Base-by-base conservation (phyloP, 192 early-diverging fungal genomes). In the Cladochytrium replicatum region DNA sequence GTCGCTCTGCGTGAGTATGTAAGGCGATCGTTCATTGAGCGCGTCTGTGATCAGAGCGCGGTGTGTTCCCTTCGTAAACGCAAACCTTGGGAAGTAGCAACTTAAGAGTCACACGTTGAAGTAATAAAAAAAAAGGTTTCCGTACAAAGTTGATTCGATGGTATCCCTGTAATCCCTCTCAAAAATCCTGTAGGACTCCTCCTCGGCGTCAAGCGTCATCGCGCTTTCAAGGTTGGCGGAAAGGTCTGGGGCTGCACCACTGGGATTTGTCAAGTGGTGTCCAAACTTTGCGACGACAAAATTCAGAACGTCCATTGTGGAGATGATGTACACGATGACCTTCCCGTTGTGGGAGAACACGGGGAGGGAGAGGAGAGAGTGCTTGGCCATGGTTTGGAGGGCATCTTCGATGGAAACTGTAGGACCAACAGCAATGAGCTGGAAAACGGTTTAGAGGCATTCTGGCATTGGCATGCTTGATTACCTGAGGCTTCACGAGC, bases 1-100 rank as follows among this genome's bases (percentile, higher is more conserved):
- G 38, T 84, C 82, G 4, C 74, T 68, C 51, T 84, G 82, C 2
- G 78, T 77, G 19, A 84, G 43, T 4, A 84, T 30, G 52, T 61
- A 80, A 21, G 65, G 63, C 1, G 37, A 41, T 2, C 52, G 29
- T 43, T 57, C 30, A 2, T 67, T 46, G 22, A 40, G 41, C 11
- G 59, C 64, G 45, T 80, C 70, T 9, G 72, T 64, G 50, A 83
- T 76, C 3, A 83, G 60, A 13, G 65, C 64, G 11, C 79, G 63
- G 55, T 83, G 81, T 21, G 65, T 69, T 11, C 77, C 72, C 9
- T 55, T 57, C 7, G 76, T 66, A 59, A 81, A 81, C 0, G 60
- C 69, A 17, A 55, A n/a, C n/a, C 71, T 29, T 8, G 60, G 58
- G 69, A 67, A 41, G 21, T 17, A 15, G 34, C 34, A 42, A 56